A percentile compares a stretch with the other conserved stretches of the same genome.
These are phyloP conservation scores for Cordyceps farinosa DNA, from an alignment of 2,329 filamentous ascomycete genomes.

Conservation along the genomic window DNA sequence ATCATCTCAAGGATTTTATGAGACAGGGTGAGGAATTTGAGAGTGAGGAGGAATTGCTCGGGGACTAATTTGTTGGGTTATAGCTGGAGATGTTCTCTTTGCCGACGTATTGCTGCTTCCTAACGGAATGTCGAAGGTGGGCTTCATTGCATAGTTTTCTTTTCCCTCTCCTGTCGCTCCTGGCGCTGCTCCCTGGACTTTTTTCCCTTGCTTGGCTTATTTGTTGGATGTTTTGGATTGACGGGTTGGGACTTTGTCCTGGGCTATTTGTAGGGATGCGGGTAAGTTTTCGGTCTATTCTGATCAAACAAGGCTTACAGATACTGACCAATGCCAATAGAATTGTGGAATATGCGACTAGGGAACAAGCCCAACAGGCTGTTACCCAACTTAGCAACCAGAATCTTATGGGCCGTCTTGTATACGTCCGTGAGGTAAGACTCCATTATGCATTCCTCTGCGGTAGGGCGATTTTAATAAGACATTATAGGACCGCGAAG, in stretches of 20 bases:
- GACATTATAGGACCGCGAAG: conserved; percentile 77
- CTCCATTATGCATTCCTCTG: background rate
- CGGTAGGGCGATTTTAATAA: conserved; percentile 16
- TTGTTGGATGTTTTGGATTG: conserved; percentile 95
- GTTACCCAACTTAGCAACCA: conserved; percentile 98
- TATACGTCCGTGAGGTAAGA: conserved; percentile 92
- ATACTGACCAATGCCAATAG: conserved; percentile 46
- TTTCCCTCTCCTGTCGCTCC: conserved; percentile 30
- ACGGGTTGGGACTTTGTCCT: conserved; percentile 93
- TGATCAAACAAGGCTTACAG: conserved; percentile 1
- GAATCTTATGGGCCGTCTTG: conserved; percentile 95
- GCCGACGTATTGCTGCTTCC: conserved; percentile 99
- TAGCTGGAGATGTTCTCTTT: conserved; percentile 98
- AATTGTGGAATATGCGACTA: conserved; percentile 99
- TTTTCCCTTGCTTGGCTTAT: conserved; percentile 55
- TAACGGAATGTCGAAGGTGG: conserved; percentile 99
- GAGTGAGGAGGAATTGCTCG: conserved; percentile 26
- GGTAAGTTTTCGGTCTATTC: conserved; percentile 59
- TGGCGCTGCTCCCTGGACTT: conserved; percentile 41
- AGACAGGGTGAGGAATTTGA: conserved; percentile 75
- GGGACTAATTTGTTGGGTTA: conserved; percentile 38
- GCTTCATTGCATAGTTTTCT: conserved; percentile 80
- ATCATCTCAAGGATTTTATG: conserved; percentile 99
- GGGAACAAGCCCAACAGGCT: conserved; percentile 97
- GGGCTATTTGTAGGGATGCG: conserved; percentile 97